A percentile compares a stretch with the other conserved stretches of the same genome.
phyloP scores from a whole-genome alignment of 2,329 filamentous ascomycete genomes.

The Trichothecium sympodiale region DNA sequence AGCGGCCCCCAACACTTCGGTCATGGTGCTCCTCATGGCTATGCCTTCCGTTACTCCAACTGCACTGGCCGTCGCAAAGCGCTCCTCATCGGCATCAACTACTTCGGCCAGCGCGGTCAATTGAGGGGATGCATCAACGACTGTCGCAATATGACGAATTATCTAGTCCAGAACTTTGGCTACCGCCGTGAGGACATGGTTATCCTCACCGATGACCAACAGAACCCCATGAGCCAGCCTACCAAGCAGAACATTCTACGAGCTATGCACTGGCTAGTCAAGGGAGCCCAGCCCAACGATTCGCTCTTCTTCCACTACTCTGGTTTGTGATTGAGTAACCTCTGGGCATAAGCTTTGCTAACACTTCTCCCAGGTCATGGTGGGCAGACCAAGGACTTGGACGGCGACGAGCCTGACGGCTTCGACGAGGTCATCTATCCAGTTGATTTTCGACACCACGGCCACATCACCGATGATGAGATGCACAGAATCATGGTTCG shows the following conservation, averaged over 20 bases:
- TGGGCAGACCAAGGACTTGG: slow-evolving; percentile 69
- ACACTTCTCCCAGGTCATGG: slow-evolving; percentile 49
- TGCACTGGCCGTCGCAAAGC: slow-evolving; percentile 86
- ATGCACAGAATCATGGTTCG: slow-evolving; percentile 65
- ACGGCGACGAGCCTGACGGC: slow-evolving; percentile 72
- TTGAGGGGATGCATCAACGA: slow-evolving; percentile 93
- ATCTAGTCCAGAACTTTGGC: slow-evolving; percentile 78
- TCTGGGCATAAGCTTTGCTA: slow-evolving; percentile 3
- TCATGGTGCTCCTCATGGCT: slow-evolving; percentile 66
- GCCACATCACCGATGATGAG: slow-evolving; percentile 75
- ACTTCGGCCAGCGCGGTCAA: slow-evolving; percentile 86
- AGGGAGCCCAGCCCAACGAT: slow-evolving; percentile 84
- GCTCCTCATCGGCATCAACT: slow-evolving; percentile 89
- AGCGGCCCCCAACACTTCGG: slow-evolving; percentile 61
- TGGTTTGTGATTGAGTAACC: slow-evolving; percentile 26
- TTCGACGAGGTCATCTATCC: slow-evolving; percentile 80
- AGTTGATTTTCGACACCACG: slow-evolving; percentile 68
- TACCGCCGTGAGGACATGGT: slow-evolving; percentile 98
- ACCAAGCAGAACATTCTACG: slow-evolving; percentile 91
- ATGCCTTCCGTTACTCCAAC: slow-evolving; percentile 82
- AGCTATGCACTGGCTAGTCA: slow-evolving; percentile 97
- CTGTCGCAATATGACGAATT: slow-evolving; percentile 91
- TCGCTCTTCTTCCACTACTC: slow-evolving; percentile 98
- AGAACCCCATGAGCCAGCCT: slow-evolving; percentile 93
- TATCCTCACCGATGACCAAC: slow-evolving; percentile 88